Conservation (phyloP, 2,329 filamentous ascomycete genomes). For the Lasiodiplodia sp. region DNA sequence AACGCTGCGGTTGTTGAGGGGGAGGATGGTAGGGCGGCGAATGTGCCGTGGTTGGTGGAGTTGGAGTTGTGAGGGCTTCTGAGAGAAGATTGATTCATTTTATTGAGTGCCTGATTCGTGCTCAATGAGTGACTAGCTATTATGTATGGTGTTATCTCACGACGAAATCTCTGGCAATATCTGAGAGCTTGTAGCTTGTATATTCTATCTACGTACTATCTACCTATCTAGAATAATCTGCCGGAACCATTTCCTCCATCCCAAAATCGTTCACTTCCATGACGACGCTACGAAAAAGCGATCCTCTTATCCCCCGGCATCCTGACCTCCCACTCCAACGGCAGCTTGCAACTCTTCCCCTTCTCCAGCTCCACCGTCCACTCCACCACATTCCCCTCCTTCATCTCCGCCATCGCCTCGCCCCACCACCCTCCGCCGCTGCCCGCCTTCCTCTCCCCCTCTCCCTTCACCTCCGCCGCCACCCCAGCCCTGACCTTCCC, state of each 20-base stretch:
- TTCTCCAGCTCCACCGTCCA: slow-evolving; percentile 44
- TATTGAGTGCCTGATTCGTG: no score
- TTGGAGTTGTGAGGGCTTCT: neutral
- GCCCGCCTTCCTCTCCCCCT: slow-evolving; percentile 32
- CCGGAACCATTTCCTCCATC: neutral
- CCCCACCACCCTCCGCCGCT: slow-evolving; percentile 32
- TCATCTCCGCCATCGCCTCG: slow-evolving; percentile 26
- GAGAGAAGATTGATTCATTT: no score
- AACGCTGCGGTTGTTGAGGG: slow-evolving; percentile 67
- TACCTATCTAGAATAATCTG: neutral
- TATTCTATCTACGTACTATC: neutral
- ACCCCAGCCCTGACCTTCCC: slow-evolving; percentile 29
- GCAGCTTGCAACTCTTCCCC: slow-evolving; percentile 64
- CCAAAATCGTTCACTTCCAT: neutral
- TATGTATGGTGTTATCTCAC: no score
- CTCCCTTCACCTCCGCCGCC: slow-evolving; percentile 34
- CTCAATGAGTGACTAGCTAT: no score
- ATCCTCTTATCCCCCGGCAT: slow-evolving; percentile 61
- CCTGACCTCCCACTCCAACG: slow-evolving; percentile 68
- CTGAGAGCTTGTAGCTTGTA: neutral
- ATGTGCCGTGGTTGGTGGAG: slow-evolving; percentile 65
- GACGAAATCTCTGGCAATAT: neutral
- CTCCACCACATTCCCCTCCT: slow-evolving; percentile 35
- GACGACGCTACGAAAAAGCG: neutral
- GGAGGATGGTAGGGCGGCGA: slow-evolving; percentile 54